Percentiles rank a stretch among this genome's conserved stretches.
Conservation (phyloP, 2,329 filamentous ascomycete species). For the Myriosclerotinia scirpicola region DNA sequence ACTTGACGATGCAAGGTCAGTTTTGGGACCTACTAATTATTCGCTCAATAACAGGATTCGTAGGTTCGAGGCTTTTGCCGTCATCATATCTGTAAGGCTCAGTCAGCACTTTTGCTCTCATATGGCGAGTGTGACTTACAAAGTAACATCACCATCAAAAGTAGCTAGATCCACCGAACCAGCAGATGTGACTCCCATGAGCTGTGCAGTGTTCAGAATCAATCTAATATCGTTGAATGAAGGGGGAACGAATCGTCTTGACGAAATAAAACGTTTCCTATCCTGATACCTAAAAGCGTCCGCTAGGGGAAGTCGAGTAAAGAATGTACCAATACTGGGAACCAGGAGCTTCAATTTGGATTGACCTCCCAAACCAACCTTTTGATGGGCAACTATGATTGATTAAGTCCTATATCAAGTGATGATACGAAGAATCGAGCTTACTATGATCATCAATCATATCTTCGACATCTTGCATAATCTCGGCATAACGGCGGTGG, state of each 20-base stretch:
- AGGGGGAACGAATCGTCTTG: slow-evolving; percentile 86
- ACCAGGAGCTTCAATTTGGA: slow-evolving; percentile 94
- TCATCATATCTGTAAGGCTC: slow-evolving; percentile 60
- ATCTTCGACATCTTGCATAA: slow-evolving; percentile 88
- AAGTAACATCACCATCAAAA: slow-evolving; percentile 95
- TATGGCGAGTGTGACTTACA: slow-evolving; percentile 50
- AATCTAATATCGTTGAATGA: slow-evolving; percentile 96
- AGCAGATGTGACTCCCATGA: slow-evolving; percentile 79
- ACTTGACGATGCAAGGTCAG: slow-evolving; percentile 22
- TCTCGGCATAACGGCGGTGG: slow-evolving; percentile 88
- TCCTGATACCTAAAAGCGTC: slow-evolving; percentile 94
- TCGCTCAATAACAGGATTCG: slow-evolving; percentile 73
- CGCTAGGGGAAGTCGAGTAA: slow-evolving; percentile 81
- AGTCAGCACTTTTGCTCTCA: slow-evolving; percentile 43
- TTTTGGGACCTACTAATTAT: slow-evolving; percentile 48
- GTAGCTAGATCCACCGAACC: slow-evolving; percentile 81
- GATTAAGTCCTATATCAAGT: slow-evolving; percentile 4
- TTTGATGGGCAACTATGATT: slow-evolving; percentile 68
- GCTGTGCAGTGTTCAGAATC: slow-evolving; percentile 90
- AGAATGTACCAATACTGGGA: slow-evolving; percentile 88
- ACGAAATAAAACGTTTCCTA: slow-evolving; percentile 79
- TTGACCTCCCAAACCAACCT: slow-evolving; percentile 61
- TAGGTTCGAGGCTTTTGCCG: slow-evolving; percentile 72
- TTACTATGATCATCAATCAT: slow-evolving; percentile 90
- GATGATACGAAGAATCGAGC: slow-evolving; percentile 30